Percentiles rank a stretch among this genome's conserved stretches.
Evolutionary conservation across 192 early-diverging fungal species (phyloP).

Genomic region (Coemansia biformis): DNA sequence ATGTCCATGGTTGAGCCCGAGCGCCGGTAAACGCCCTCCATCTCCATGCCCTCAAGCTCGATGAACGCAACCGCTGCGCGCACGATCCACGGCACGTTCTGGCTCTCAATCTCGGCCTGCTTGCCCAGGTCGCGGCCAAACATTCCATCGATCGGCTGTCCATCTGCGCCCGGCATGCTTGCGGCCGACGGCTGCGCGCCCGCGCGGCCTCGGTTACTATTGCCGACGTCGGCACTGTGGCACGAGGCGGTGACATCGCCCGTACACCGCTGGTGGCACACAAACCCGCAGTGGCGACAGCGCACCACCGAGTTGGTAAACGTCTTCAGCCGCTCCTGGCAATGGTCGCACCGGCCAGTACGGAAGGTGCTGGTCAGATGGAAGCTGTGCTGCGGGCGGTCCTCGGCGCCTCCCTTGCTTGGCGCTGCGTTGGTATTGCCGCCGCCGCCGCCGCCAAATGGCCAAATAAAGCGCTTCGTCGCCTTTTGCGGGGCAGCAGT

Average conservation of each 20-base stretch:
- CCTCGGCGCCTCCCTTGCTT: slow-evolving; percentile 11
- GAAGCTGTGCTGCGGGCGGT: slow-evolving; percentile 31
- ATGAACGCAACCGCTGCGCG: slow-evolving; percentile 64
- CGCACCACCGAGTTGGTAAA: slow-evolving; percentile 38
- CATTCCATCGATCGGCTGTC: slow-evolving; percentile 42
- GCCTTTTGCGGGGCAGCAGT: slow-evolving; percentile 45
- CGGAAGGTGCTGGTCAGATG: slow-evolving; percentile 40
- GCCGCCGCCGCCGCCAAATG: slow-evolving; percentile 29
- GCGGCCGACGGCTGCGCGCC: not conserved
- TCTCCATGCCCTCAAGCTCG: slow-evolving; percentile 60
- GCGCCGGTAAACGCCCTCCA: slow-evolving; percentile 78
- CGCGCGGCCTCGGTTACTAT: not conserved
- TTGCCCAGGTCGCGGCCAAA: slow-evolving; percentile 62
- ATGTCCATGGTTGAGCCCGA: slow-evolving; percentile 70
- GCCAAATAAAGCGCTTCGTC: slow-evolving; percentile 50
- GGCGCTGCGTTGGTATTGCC: slow-evolving; percentile 1
- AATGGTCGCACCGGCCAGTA: slow-evolving; percentile 44
- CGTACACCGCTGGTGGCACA: slow-evolving; percentile 48
- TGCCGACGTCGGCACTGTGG: not conserved
- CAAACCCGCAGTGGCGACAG: slow-evolving; percentile 44
- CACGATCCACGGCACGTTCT: slow-evolving; percentile 62
- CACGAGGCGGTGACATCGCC: slow-evolving; percentile 39
- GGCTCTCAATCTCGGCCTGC: slow-evolving; percentile 55
- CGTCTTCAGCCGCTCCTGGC: slow-evolving; percentile 43
- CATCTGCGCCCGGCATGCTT: slow-evolving; percentile 1